Base-by-base conservation (phyloP, 345 rosid species). In the Acer negundo region DNA sequence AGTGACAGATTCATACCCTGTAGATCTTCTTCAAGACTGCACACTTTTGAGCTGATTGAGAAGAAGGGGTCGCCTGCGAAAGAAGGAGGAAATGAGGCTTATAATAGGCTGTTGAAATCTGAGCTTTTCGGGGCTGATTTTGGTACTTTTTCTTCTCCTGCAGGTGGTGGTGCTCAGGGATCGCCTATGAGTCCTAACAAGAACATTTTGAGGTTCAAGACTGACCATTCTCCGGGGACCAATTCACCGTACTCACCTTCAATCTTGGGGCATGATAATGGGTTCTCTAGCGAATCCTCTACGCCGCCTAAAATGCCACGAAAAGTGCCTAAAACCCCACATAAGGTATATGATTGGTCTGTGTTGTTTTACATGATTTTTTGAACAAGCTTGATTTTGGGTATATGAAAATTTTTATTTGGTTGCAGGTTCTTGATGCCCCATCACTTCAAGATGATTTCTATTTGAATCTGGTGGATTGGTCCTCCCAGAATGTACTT, bases 401-500 rank as follows among this genome's bases (percentile, higher is more conserved):
- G 38, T 35, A 35, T 35, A 35, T 35, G 38, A 35, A 35, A 35
- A 0, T 35, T 35, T 35, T 35, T 35, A 35, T 4, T 35, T 77
- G 66, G 77, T 8, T 85, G 84, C 86, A 96, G 99, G 99, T 96
- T 20, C 82, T 96, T 84, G 99, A 96, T 85, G 99, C 98, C 17
- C 99, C 99, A 16, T 94, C 98, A 0, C 89, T 96, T 70, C 99
- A 96, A 84, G 99, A 96, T 84, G 99, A 96, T 62, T 96, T 96
- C 84, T 96, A 96, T 76, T 80, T 94, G 90, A 96, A 96, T 79
- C 91, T 96, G 23, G 98, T 96, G 73, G 99, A 96, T 53, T 96
- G 99, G 99, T 94, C 98, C 46, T 94, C 98, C 6, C 99, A 96
- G 87, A 94, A 96, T 87, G 91, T 93, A 11, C 97, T 94, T 70